These are phyloP conservation scores for Wickerhamomyces rabaulensis DNA, from an alignment of 805 yeast species.

Conservation along the genomic window DNA sequence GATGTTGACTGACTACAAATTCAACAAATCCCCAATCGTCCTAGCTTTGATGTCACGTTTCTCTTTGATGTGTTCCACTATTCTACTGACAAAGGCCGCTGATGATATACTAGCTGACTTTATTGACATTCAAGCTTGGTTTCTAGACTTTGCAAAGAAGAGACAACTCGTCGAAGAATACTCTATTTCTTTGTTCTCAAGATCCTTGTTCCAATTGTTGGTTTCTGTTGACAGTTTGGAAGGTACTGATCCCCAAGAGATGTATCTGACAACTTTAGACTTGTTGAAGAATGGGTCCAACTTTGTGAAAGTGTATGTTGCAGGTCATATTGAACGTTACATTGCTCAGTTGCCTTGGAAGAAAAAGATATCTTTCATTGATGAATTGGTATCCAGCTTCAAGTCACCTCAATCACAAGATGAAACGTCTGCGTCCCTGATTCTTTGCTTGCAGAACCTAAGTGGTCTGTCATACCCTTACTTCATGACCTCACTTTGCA, in stretches of 20 bases:
- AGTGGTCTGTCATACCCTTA: constrained; percentile 19
- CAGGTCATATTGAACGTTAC: not conserved
- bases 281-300: constrained; percentile 11
- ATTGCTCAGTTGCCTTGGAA: not conserved
- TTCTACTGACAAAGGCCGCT: constrained; percentile 24
- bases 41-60: constrained; percentile 30
- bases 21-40: constrained; percentile 38
- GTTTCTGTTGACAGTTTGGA: constrained; percentile 17
- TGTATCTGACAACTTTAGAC: not conserved
- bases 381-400: constrained; percentile 22
- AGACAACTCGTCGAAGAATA: constrained; percentile 34
- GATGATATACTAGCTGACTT: constrained; percentile 35
- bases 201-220: constrained; percentile 29
- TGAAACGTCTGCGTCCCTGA: constrained; percentile 24
- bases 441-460: constrained; percentile 17
- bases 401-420: constrained; percentile 19
- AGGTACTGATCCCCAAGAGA: not conserved
- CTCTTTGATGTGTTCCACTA: constrained; percentile 20
- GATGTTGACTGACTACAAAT: constrained; percentile 22
- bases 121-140: constrained; percentile 43
- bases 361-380: constrained; percentile 14
- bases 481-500: constrained; percentile 10
- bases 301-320: constrained; percentile 4
- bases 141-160: constrained; percentile 35
- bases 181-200: constrained; percentile 28